Conservation (phyloP, 257 asterid species). For the Nicotiana tabacum region DNA sequence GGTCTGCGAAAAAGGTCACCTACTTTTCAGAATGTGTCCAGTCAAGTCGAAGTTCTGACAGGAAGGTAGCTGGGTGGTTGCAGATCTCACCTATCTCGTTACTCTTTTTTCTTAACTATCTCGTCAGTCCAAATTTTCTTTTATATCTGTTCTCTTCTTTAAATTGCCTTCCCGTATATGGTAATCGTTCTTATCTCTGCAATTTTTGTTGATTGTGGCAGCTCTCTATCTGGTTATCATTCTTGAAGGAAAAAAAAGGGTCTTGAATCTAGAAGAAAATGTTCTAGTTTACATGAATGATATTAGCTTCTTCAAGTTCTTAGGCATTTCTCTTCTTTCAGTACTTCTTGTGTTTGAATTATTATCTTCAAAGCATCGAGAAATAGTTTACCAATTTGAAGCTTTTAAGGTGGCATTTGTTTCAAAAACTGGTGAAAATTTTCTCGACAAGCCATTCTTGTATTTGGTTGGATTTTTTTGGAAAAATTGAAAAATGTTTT, state of each 20-base stretch:
- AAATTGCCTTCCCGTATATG: background rate
- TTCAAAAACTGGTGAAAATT: constrained; percentile 1
- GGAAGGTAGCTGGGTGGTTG: constrained; percentile 46
- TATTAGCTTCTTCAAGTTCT: background rate
- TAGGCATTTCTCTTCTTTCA: background rate
- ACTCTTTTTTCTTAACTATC: background rate
- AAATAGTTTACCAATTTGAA: background rate
- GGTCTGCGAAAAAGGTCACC: constrained; percentile 46
- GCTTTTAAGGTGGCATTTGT: background rate
- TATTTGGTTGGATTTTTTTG: background rate
- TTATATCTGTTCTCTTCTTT: background rate
- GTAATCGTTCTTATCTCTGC: background rate
- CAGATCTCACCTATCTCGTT: background rate
- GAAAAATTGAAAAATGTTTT: background rate
- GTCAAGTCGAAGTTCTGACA: constrained; percentile 55
- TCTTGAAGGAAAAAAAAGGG: background rate
- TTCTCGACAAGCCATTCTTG: background rate
- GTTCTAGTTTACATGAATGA: background rate
- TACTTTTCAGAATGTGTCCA: constrained; percentile 46
- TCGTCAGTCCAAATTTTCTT: background rate
- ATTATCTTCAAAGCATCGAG: background rate
- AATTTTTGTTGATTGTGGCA: background rate
- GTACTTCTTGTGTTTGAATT: background rate
- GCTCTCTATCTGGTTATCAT: constrained; percentile 1
- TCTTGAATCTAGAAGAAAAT: background rate